Evolutionary conservation across 805 yeast genomes (phyloP).

Genomic region (Yarrowia osloensis): DNA sequence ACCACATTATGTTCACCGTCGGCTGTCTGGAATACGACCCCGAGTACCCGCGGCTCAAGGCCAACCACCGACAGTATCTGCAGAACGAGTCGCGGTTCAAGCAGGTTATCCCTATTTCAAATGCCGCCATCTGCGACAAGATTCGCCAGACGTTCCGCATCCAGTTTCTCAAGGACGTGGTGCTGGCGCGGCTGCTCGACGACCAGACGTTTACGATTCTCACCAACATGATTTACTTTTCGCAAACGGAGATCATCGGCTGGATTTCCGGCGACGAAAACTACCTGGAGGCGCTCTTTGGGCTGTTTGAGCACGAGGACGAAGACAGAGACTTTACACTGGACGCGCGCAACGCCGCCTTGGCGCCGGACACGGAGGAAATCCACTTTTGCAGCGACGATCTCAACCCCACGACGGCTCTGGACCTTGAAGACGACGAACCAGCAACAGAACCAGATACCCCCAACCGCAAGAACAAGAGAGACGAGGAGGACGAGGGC

Average conservation of each 20-base stretch:
- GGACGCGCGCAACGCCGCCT: neutral
- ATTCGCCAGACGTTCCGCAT: constrained; percentile 75
- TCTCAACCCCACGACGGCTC: neutral
- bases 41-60: constrained; percentile 75
- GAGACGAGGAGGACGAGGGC: neutral
- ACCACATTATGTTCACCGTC: constrained; percentile 57
- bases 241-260: constrained; percentile 67
- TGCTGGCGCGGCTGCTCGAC: constrained; percentile 76
- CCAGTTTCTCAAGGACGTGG: constrained; percentile 84
- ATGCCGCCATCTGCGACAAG: constrained; percentile 52
- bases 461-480: neutral
- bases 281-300: constrained; percentile 62
- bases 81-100: constrained; percentile 61
- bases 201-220: constrained; percentile 73
- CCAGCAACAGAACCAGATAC: neutral
- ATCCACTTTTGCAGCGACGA: constrained; percentile 23
- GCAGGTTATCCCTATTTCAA: constrained; percentile 66
- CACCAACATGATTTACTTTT: constrained; percentile 63
- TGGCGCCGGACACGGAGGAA: constrained; percentile 8
- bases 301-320: constrained; percentile 48
- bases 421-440: neutral
- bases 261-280: constrained; percentile 54
- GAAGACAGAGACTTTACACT: constrained; percentile 5
- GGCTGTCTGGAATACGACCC: constrained; percentile 83
- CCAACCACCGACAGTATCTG: constrained; percentile 73